Conservation (phyloP, 768 basidiomycete genomes). For the Clitopilus passeckerianus region DNA sequence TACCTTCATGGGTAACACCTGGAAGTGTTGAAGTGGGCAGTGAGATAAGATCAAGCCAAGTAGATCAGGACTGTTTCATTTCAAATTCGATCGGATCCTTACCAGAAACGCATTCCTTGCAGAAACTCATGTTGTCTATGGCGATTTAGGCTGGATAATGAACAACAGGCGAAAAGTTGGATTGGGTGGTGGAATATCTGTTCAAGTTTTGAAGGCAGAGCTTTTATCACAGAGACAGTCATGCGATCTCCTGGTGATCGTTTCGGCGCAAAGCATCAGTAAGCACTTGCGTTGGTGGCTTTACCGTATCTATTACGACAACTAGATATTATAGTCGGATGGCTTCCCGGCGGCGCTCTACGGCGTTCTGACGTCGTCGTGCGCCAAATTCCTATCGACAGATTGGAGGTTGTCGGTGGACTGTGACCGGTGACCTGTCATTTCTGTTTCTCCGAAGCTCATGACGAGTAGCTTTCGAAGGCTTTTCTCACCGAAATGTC, state of each 20-base stretch:
- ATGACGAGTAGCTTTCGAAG: too few relatives aligned
- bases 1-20: conserved; percentile 46
- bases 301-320: not conserved
- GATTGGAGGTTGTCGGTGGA: too few relatives aligned
- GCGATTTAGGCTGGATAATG: not conserved
- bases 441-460: too few relatives aligned
- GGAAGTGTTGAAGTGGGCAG: not conserved
- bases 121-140: conserved; percentile 22
- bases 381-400: too few relatives aligned
- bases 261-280: not conserved
- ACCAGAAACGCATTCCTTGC: conserved; percentile 46
- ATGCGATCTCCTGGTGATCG: not conserved
- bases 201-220: not conserved
- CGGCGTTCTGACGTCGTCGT: too few relatives aligned
- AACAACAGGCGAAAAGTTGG: not conserved
- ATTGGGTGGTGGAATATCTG: not conserved
- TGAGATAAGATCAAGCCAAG: not conserved
- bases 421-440: too few relatives aligned
- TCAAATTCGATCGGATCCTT: not conserved
- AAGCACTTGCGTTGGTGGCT: not conserved
- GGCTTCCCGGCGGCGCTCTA: too few relatives aligned
- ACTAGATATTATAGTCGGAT: too few relatives aligned
- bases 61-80: not conserved
- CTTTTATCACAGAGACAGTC: not conserved
- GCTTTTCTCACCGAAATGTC: too few relatives aligned